Evolutionary conservation across 768 basidiomycete species (phyloP).

Genomic region (Serpula lacrymans): DNA sequence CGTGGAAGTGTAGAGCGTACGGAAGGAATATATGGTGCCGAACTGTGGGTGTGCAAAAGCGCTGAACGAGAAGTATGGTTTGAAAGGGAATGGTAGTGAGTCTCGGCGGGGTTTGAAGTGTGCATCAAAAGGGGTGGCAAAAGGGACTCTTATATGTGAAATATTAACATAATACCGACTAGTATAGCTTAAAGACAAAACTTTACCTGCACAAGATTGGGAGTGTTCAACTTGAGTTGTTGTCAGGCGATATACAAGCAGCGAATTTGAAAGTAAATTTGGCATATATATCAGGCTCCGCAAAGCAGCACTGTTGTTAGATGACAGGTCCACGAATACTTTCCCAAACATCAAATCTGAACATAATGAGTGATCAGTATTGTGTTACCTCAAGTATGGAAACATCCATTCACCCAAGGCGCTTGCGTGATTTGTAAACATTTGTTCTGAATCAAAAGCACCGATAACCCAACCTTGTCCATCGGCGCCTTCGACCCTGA

Average conservation of each 20-base stretch:
- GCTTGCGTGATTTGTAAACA: slow-evolving; percentile 29
- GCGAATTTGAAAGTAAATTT: slow-evolving; percentile 51
- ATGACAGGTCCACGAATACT: slow-evolving; percentile 29
- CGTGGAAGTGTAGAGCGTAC: slow-evolving; percentile 9
- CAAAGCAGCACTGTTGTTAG: slow-evolving; percentile 29
- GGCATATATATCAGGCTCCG: slow-evolving; percentile 49
- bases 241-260: slow-evolving; percentile 61
- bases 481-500: slow-evolving; percentile 48
- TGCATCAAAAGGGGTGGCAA: slow-evolving; percentile 69
- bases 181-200: neutral
- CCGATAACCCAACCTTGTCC: slow-evolving; percentile 62
- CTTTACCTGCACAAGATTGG: slow-evolving; percentile 28
- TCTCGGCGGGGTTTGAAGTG: slow-evolving; percentile 54
- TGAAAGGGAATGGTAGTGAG: slow-evolving; percentile 61
- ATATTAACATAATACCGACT: slow-evolving; percentile 8
- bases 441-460: slow-evolving; percentile 39
- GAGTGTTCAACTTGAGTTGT: slow-evolving; percentile 23
- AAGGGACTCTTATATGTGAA: slow-evolving; percentile 38
- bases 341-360: slow-evolving; percentile 40
- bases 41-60: slow-evolving; percentile 65
- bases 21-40: slow-evolving; percentile 58
- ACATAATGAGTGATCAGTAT: too few relatives aligned
- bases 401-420: slow-evolving; percentile 43
- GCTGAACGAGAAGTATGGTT: slow-evolving; percentile 33
- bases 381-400: slow-evolving; percentile 7